These are phyloP conservation scores for Sporothrix dimorphospora DNA, from an alignment of 2,329 filamentous ascomycete species.

Conservation along the genomic window DNA sequence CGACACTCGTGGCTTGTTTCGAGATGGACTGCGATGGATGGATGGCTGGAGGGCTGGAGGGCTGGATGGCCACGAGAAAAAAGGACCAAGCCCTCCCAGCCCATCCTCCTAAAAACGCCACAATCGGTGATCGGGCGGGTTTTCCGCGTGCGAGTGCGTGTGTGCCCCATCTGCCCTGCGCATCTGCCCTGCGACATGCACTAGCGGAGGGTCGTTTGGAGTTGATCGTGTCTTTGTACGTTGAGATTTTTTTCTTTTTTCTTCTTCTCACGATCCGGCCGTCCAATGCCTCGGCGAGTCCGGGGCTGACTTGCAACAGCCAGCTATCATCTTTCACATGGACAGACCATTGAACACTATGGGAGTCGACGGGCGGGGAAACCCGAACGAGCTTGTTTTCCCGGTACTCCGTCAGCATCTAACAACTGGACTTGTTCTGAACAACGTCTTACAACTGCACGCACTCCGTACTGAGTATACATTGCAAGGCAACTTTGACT, in stretches of 20 bases:
- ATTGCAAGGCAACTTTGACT: background rate
- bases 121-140: background rate
- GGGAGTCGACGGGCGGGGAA: slow-evolving; percentile 6
- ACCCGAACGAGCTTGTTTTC: background rate
- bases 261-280: background rate
- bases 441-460: background rate
- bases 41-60: background rate
- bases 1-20: background rate
- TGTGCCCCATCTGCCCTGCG: background rate
- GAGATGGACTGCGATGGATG: background rate
- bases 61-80: background rate
- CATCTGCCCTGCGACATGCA: background rate
- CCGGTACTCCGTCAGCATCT: background rate
- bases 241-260: background rate
- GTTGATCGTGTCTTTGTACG: background rate
- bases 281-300: background rate
- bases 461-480: no score
- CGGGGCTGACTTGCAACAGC: no score
- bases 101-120: background rate
- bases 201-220: background rate
- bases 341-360: background rate
- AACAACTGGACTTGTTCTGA: background rate
- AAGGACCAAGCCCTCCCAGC: background rate
- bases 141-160: background rate
- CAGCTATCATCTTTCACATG: no score